Evolutionary conservation across 192 early-diverging fungal genomes (phyloP).

Genomic region (Globomyces pollinis-pini): DNA sequence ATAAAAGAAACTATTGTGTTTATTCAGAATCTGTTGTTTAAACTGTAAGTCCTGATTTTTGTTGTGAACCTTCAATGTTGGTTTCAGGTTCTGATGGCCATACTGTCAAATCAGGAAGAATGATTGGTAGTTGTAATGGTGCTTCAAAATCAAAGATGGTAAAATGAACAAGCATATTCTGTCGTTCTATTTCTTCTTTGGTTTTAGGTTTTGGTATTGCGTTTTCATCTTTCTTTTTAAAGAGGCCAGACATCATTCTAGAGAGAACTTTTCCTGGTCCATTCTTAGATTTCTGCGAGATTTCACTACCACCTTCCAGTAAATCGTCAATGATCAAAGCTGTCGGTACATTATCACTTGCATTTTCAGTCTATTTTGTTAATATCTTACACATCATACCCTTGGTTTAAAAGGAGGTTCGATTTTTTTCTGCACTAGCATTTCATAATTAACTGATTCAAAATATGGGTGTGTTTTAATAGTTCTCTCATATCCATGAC

Average conservation of each 20-base stretch:
- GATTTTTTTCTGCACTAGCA: conserved; percentile 25
- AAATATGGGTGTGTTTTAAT: conserved; percentile 47
- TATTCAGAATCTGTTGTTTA: too few relatives aligned
- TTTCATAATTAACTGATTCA: conserved; percentile 40
- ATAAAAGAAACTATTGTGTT: too few relatives aligned
- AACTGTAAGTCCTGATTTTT: too few relatives aligned
- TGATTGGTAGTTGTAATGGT: background rate
- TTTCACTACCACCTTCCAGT: background rate
- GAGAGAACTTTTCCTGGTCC: too few relatives aligned
- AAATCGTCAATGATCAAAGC: conserved; percentile 2
- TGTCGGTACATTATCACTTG: too few relatives aligned
- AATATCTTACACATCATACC: conserved; percentile 12
- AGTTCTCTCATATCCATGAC: conserved; percentile 44
- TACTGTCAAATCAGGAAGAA: too few relatives aligned
- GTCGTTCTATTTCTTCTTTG: background rate
- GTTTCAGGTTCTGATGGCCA: too few relatives aligned
- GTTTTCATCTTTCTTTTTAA: background rate
- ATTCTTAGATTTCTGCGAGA: background rate
- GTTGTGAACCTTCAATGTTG: too few relatives aligned
- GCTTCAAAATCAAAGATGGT: background rate
- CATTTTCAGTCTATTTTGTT: background rate
- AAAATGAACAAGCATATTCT: background rate
- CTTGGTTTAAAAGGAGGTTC: conserved; percentile 45
- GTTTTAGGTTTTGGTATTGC: background rate
- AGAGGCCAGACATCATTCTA: background rate